Conservation (phyloP, 208 protist genomes). For the Eutreptiella sp. region DNA sequence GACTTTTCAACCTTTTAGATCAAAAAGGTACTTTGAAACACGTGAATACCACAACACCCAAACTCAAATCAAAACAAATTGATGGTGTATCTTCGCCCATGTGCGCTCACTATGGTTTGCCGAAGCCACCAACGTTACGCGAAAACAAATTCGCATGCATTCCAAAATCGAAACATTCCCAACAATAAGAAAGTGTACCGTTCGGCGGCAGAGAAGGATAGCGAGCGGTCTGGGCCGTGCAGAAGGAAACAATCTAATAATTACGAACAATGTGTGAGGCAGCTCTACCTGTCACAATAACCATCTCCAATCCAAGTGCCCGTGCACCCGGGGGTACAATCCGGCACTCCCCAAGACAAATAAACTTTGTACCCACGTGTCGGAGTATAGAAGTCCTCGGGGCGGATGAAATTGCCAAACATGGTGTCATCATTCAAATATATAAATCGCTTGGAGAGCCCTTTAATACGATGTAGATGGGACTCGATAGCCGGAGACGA, state of each 20-base stretch:
- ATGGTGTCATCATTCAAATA: slow-evolving; percentile 84
- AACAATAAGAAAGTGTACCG: too few species aligned
- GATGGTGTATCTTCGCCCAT: too few species aligned
- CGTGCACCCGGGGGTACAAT: slow-evolving; percentile 61
- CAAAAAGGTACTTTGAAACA: too few species aligned
- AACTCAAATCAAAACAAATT: too few species aligned
- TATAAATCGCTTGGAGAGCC: slow-evolving; percentile 64
- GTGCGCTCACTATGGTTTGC: too few species aligned
- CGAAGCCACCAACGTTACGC: too few species aligned
- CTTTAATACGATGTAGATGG: slow-evolving; percentile 72
- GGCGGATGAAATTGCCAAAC: slow-evolving; percentile 58
- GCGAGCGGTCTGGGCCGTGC: too few species aligned
- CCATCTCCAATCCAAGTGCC: slow-evolving; percentile 62
- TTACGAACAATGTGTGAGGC: not conserved
- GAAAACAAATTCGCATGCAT: too few species aligned
- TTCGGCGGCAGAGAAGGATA: too few species aligned
- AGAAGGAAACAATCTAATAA: not conserved
- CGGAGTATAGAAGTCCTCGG: slow-evolving; percentile 62
- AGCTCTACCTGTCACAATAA: slow-evolving; percentile 51
- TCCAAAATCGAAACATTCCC: too few species aligned
- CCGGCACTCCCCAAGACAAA: slow-evolving; percentile 70
- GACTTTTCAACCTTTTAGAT: too few species aligned
- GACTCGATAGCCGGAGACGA: slow-evolving; percentile 72
- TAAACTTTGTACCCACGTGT: slow-evolving; percentile 62
- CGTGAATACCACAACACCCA: too few species aligned